These are phyloP conservation scores for Wickerhamiella galacta DNA, from an alignment of 805 yeast species.

Conservation along the genomic window DNA sequence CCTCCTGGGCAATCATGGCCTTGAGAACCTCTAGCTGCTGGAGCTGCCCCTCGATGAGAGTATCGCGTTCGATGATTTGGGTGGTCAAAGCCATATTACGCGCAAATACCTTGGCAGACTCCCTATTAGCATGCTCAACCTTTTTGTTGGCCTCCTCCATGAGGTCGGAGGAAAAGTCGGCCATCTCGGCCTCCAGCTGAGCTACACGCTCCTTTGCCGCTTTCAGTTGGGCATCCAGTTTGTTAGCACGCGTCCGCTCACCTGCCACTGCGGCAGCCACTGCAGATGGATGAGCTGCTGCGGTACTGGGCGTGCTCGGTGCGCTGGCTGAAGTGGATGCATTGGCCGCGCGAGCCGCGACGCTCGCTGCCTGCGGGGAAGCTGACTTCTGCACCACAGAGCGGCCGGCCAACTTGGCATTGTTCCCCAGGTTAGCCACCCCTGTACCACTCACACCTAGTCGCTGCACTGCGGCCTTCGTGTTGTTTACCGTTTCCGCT, in stretches of 20 bases:
- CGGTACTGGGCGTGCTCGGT: too few relatives aligned
- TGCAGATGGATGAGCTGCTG: neutral
- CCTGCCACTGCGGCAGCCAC: constrained; percentile 1
- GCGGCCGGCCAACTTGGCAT: too few relatives aligned
- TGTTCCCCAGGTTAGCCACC: too few relatives aligned
- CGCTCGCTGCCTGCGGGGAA: too few relatives aligned
- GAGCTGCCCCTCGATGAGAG: constrained; percentile 44
- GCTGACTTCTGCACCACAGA: too few relatives aligned
- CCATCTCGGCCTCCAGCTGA: constrained; percentile 38
- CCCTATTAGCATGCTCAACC: constrained; percentile 57
- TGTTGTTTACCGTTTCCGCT: too few relatives aligned
- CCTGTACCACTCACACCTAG: too few relatives aligned
- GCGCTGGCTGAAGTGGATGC: too few relatives aligned
- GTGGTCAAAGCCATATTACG: constrained; percentile 47
- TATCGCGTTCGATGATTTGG: constrained; percentile 48
- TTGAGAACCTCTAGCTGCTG: constrained; percentile 51
- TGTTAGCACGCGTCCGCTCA: constrained; percentile 1
- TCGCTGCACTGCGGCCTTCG: too few relatives aligned
- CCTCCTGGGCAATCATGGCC: constrained; percentile 31
- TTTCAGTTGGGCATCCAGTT: constrained; percentile 13
- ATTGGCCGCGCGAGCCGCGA: too few relatives aligned
- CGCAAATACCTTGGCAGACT: constrained; percentile 43
- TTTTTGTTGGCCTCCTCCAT: constrained; percentile 45
- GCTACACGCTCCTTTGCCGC: constrained; percentile 44
- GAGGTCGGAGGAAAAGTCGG: constrained; percentile 37